A percentile compares a stretch with the other conserved stretches of the same genome.
Conservation (phyloP, 2,329 filamentous ascomycete genomes). For the Colletotrichum lindemuthianum region DNA sequence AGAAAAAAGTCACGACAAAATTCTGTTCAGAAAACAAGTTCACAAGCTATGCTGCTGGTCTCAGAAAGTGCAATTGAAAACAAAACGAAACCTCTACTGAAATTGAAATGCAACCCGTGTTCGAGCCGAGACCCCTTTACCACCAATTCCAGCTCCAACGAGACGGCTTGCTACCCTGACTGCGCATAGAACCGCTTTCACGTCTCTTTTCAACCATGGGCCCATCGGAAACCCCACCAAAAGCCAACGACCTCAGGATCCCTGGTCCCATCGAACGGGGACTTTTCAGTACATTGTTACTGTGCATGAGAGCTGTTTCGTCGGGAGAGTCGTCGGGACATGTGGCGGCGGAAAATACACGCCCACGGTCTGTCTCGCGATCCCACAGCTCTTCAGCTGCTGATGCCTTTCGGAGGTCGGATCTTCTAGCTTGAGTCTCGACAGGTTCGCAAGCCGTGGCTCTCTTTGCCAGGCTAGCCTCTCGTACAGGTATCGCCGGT, state of each 20-base stretch:
- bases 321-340: slow-evolving; percentile 18
- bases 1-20: slow-evolving; percentile 15
- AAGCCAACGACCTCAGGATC: slow-evolving; percentile 9
- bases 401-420: slow-evolving; percentile 8
- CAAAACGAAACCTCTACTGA: background rate
- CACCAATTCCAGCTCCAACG: slow-evolving; percentile 31
- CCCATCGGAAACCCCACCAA: background rate
- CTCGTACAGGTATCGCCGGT: slow-evolving; percentile 23
- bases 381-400: slow-evolving; percentile 10
- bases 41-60: background rate
- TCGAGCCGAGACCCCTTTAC: slow-evolving; percentile 30
- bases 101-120: slow-evolving; percentile 8
- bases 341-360: slow-evolving; percentile 26
- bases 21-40: background rate
- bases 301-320: background rate
- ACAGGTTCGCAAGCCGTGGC: slow-evolving; percentile 13
- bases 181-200: slow-evolving; percentile 5
- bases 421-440: slow-evolving; percentile 5
- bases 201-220: slow-evolving; percentile 7
- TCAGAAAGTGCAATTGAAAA: background rate
- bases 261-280: slow-evolving; percentile 27
- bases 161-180: slow-evolving; percentile 6
- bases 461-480: slow-evolving; percentile 30
- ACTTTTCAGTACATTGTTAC: slow-evolving; percentile 15
- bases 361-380: slow-evolving; percentile 1